A percentile compares a stretch with the other conserved stretches of the same genome.
Conservation (phyloP, 2,329 filamentous ascomycete species). For the Rhinocladiella mackenziei region DNA sequence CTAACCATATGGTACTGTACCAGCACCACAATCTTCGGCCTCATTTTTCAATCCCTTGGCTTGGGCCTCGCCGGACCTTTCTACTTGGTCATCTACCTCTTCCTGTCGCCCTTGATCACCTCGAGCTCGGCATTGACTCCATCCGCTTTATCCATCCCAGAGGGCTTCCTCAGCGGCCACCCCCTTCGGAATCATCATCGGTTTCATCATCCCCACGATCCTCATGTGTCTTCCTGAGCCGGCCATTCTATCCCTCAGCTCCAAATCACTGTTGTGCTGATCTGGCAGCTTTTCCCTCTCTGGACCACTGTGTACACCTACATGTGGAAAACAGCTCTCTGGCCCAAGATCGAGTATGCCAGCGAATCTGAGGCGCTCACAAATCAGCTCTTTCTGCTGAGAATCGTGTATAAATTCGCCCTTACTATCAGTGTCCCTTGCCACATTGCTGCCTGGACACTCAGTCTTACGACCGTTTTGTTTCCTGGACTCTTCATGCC, state of each 20-base stretch:
- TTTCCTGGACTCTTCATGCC: slow-evolving; percentile 39
- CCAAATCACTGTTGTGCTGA: slow-evolving; percentile 46
- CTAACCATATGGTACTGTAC: no score
- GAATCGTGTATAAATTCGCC: slow-evolving; percentile 40
- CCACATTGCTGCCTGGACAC: slow-evolving; percentile 39
- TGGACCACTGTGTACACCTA: slow-evolving; percentile 36
- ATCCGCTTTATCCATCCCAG: slow-evolving; percentile 34
- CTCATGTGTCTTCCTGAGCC: slow-evolving; percentile 43
- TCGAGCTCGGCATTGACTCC: slow-evolving; percentile 31
- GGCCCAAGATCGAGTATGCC: slow-evolving; percentile 30
- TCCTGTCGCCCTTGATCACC: slow-evolving; percentile 38
- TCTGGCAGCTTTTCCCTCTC: slow-evolving; percentile 51
- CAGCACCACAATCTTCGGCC: slow-evolving; percentile 37
- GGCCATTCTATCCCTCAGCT: slow-evolving; percentile 34
- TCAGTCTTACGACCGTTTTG: slow-evolving; percentile 38
- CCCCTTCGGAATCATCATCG: slow-evolving; percentile 39
- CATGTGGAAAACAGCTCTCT: slow-evolving; percentile 23
- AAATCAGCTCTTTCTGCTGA: slow-evolving; percentile 31
- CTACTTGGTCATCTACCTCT: slow-evolving; percentile 41
- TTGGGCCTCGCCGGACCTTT: slow-evolving; percentile 43
- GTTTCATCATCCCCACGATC: slow-evolving; percentile 43
- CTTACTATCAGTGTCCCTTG: slow-evolving; percentile 38
- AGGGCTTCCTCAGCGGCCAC: slow-evolving; percentile 35
- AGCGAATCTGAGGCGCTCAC: background rate
- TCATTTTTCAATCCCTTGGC: slow-evolving; percentile 40